These are phyloP conservation scores for Blastocystis sp. DNA, from an alignment of 352 stramenopile genomes.

Conservation along the genomic window DNA sequence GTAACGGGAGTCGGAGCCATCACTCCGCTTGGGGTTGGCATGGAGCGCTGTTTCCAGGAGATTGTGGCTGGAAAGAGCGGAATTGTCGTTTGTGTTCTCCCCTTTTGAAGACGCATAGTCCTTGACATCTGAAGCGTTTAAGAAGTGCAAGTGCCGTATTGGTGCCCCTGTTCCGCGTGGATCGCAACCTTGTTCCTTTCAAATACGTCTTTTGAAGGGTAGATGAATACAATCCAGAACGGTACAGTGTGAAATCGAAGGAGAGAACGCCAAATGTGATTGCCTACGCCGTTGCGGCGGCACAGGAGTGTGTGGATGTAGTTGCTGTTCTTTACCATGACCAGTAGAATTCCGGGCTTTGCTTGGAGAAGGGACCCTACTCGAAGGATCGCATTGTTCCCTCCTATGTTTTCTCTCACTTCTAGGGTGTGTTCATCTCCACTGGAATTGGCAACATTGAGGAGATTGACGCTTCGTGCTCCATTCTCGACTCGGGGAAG, in stretches of 20 bases:
- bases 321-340: constrained; percentile 74
- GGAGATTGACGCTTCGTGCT: constrained; percentile 74
- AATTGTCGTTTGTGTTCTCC: constrained; percentile 74
- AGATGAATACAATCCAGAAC: constrained; percentile 79
- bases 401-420: neutral
- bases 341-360: constrained; percentile 78
- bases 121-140: constrained; percentile 76
- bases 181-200: neutral
- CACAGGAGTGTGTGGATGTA: constrained; percentile 80
- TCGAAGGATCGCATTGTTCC: constrained; percentile 1
- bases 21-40: constrained; percentile 83
- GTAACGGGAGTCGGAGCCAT: constrained; percentile 86
- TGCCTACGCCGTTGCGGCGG: constrained; percentile 80
- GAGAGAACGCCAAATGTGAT: constrained; percentile 77
- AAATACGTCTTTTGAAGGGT: constrained; percentile 75
- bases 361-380: constrained; percentile 73
- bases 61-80: constrained; percentile 80
- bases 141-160: constrained; percentile 78
- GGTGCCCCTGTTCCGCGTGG: constrained; percentile 78
- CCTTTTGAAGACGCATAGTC: neutral
- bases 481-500: constrained; percentile 3
- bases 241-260: constrained; percentile 77
- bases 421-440: constrained; percentile 80
- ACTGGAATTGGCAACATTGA: constrained; percentile 83
- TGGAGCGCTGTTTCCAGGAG: constrained; percentile 80